Evolutionary conservation across 2,329 filamentous ascomycete species (phyloP).

Genomic region (Curvularia spicifera): DNA sequence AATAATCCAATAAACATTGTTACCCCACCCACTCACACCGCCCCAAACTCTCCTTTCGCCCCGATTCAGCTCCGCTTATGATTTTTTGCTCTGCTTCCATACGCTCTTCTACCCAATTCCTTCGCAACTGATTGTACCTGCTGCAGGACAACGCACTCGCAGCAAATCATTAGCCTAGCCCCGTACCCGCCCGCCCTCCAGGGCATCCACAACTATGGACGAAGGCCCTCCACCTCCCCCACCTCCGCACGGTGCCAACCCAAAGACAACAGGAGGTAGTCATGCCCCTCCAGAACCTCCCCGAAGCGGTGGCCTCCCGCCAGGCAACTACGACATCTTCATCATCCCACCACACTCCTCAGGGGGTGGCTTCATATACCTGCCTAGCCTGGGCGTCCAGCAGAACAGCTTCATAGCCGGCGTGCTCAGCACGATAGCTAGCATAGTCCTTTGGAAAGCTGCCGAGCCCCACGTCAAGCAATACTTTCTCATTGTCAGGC

Average conservation of each 20-base stretch:
- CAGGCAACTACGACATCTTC: constrained; percentile 96
- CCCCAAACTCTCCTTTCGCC: constrained; percentile 16
- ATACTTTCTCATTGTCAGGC: constrained; percentile 75
- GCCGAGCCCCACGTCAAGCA: constrained; percentile 74
- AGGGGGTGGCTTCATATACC: constrained; percentile 87
- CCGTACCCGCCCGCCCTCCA: constrained; percentile 29
- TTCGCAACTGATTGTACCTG: constrained; percentile 8
- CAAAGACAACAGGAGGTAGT: constrained; percentile 61
- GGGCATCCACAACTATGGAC: constrained; percentile 45
- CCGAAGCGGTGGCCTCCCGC: constrained; percentile 67
- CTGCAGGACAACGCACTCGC: constrained; percentile 4
- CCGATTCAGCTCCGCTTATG: constrained; percentile 34
- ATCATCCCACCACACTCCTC: constrained; percentile 92
- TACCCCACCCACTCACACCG: constrained; percentile 14
- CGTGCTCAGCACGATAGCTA: constrained; percentile 75
- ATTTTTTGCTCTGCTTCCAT: constrained; percentile 31
- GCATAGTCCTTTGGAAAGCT: constrained; percentile 74
- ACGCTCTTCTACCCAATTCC: constrained; percentile 17
- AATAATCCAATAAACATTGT: constrained; percentile 4
- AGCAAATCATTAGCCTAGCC: constrained; percentile 21
- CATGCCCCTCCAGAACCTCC: constrained; percentile 29
- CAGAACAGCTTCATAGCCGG: constrained; percentile 91
- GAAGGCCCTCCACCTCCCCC: constrained; percentile 72
- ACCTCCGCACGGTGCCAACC: constrained; percentile 82
- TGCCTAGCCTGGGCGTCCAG: constrained; percentile 86